Conservation (phyloP, 2,329 filamentous ascomycete species). For the Trichoderma oligosporum region DNA sequence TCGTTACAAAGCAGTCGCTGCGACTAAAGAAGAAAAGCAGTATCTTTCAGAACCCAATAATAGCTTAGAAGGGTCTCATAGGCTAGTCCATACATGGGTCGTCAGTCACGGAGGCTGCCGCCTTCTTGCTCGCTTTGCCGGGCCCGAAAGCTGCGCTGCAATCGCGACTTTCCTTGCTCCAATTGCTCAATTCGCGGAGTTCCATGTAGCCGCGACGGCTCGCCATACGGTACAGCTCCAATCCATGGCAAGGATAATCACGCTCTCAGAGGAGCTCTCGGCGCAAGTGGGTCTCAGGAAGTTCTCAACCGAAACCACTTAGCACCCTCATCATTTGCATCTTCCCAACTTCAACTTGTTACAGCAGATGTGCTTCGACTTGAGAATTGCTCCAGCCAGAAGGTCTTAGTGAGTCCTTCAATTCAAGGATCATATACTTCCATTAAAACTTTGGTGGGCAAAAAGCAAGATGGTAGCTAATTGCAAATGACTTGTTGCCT, state of each 20-base stretch:
- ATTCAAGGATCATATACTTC: too few relatives aligned
- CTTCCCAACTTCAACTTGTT: conserved; percentile 7
- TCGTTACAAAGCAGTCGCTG: neutral
- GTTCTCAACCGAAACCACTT: conserved; percentile 8
- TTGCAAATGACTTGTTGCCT: neutral
- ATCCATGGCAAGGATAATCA: neutral
- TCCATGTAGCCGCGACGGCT: neutral
- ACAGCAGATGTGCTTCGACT: conserved; percentile 6
- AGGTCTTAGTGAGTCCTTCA: neutral
- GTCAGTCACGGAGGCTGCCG: conserved; percentile 5
- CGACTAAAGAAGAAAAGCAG: neutral
- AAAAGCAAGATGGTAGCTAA: neutral
- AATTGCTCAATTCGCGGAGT: conserved; percentile 14
- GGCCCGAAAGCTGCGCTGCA: conserved; percentile 13
- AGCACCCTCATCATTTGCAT: neutral
- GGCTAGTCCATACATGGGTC: conserved; percentile 3
- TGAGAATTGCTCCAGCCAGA: conserved; percentile 6
- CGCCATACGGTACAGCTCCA: neutral
- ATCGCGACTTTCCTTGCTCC: conserved; percentile 8
- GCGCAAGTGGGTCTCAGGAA: conserved; percentile 1
- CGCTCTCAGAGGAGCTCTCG: neutral
- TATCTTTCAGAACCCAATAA: neutral
- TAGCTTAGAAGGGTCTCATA: neutral
- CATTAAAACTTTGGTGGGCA: neutral
- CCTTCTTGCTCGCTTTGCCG: conserved; percentile 11